phyloP scores from a whole-genome alignment of 2,329 filamentous ascomycete species.

The Didymella pinodella region DNA sequence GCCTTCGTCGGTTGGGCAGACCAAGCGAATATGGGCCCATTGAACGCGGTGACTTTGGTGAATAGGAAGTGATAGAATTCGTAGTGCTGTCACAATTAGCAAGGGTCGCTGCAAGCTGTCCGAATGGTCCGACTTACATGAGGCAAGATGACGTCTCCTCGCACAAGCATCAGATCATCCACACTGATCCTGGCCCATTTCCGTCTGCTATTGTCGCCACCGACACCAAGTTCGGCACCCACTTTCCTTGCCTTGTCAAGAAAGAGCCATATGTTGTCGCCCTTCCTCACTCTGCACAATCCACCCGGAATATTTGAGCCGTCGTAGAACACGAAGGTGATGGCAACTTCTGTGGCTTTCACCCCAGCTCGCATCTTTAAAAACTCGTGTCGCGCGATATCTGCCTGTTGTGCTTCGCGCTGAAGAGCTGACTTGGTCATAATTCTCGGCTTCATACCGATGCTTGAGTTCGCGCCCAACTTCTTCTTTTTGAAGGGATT shows the following conservation, averaged over 20 bases:
- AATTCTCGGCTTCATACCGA: constrained; percentile 70
- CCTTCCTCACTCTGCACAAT: constrained; percentile 86
- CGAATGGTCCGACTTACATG: constrained; percentile 67
- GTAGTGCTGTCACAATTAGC: constrained; percentile 73
- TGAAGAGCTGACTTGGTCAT: constrained; percentile 79
- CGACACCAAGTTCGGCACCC: constrained; percentile 81
- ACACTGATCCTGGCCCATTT: constrained; percentile 95
- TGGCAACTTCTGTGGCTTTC: constrained; percentile 85
- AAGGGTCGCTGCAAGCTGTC: no score
- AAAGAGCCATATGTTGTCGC: constrained; percentile 91
- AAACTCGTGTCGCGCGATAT: constrained; percentile 80
- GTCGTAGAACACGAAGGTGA: constrained; percentile 98
- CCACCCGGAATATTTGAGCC: constrained; percentile 89
- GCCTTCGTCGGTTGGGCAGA: constrained; percentile 59
- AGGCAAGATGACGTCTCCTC: constrained; percentile 89
- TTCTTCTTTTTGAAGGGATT: constrained; percentile 55
- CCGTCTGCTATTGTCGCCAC: constrained; percentile 70
- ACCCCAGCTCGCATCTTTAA: constrained; percentile 82
- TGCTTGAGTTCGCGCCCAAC: constrained; percentile 68
- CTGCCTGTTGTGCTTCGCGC: constrained; percentile 79
- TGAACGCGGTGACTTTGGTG: constrained; percentile 80
- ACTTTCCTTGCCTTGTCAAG: constrained; percentile 91
- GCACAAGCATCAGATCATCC: constrained; percentile 92
- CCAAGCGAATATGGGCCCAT: constrained; percentile 81
- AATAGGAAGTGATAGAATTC: constrained; percentile 97